These are phyloP conservation scores for Stellera chamaejasme DNA, from an alignment of 345 rosid species.

Conservation along the genomic window DNA sequence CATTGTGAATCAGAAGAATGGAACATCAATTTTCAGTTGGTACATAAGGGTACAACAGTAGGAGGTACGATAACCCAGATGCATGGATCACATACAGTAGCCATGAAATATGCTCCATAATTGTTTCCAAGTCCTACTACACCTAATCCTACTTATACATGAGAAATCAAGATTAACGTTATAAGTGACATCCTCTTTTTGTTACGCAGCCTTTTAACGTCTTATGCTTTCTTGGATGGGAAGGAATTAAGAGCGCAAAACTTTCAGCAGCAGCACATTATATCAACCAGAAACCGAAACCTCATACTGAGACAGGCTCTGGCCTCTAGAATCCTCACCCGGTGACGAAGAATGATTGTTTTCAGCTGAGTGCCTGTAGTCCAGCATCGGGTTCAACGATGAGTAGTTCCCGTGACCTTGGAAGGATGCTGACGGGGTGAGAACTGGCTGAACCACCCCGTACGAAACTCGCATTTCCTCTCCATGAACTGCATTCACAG, in stretches of 20 bases:
- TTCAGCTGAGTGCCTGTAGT: constrained; percentile 26
- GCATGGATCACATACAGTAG: constrained; percentile 12
- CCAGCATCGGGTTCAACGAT: constrained; percentile 27
- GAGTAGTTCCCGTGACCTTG: constrained; percentile 26
- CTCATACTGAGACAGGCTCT: constrained; percentile 42
- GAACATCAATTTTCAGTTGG: constrained; percentile 14
- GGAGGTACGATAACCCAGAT: constrained; percentile 8
- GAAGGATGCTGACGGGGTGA: constrained; percentile 24
- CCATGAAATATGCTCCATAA: constrained; percentile 2
- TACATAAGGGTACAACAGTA: constrained; percentile 17
- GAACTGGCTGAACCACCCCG: constrained; percentile 36
- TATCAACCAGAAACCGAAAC: constrained; percentile 32
- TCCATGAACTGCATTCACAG: constrained; percentile 23
- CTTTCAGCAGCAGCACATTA: constrained; percentile 1
- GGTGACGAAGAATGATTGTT: constrained; percentile 33
- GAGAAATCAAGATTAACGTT: constrained; percentile 1
- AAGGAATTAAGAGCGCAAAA: constrained; percentile 15
- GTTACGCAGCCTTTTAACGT: constrained; percentile 5
- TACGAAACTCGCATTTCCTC: constrained; percentile 32
- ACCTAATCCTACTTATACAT: constrained; percentile 18
- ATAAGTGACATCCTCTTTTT: constrained; percentile 15
- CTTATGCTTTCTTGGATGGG: constrained; percentile 8
- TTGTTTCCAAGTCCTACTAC: constrained; percentile 16
- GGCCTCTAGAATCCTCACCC: constrained; percentile 44
- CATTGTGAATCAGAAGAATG: constrained; percentile 16